Conservation (phyloP, 2,329 filamentous ascomycete genomes). For the Ustulina deusta region DNA sequence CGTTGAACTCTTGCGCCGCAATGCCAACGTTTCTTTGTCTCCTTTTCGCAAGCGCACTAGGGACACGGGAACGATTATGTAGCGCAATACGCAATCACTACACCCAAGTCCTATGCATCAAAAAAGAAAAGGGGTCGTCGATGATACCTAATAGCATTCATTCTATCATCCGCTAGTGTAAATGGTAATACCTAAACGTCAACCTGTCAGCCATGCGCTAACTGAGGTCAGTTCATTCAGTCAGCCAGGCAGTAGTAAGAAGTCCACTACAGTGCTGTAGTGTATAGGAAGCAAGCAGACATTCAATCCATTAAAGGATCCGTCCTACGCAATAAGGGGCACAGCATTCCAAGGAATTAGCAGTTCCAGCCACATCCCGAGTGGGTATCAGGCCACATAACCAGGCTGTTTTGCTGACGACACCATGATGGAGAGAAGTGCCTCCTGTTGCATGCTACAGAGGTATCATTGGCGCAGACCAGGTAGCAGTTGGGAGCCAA, state of each 20-base stretch:
- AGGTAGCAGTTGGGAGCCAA: conserved; percentile 31
- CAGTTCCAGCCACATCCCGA: conserved; percentile 15
- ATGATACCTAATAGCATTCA: too few species aligned
- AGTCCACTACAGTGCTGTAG: conserved; percentile 10
- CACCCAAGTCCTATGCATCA: too few species aligned
- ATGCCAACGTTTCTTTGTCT: conserved; percentile 15
- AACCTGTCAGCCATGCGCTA: conserved; percentile 15
- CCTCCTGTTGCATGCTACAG: conserved; percentile 7
- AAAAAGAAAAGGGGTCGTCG: too few species aligned
- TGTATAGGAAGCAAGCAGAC: conserved; percentile 5
- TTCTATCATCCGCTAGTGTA: conserved; percentile 5
- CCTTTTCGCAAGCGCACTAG: conserved; percentile 17
- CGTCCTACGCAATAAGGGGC: conserved; percentile 14
- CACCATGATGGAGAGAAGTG: conserved; percentile 19
- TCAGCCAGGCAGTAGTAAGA: not conserved
- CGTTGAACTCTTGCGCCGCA: conserved; percentile 18
- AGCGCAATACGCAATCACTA: too few species aligned
- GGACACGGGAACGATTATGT: not conserved
- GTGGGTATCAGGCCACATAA: conserved; percentile 16
- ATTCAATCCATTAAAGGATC: conserved; percentile 14
- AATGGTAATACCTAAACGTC: conserved; percentile 1
- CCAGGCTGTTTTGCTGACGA: conserved; percentile 10
- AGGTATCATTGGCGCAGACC: conserved; percentile 7
- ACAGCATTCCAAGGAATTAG: conserved; percentile 17
- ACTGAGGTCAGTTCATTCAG: conserved; percentile 3